These are phyloP conservation scores for Pythium diclinum DNA, from an alignment of 352 stramenopile genomes.

Conservation along the genomic window DNA sequence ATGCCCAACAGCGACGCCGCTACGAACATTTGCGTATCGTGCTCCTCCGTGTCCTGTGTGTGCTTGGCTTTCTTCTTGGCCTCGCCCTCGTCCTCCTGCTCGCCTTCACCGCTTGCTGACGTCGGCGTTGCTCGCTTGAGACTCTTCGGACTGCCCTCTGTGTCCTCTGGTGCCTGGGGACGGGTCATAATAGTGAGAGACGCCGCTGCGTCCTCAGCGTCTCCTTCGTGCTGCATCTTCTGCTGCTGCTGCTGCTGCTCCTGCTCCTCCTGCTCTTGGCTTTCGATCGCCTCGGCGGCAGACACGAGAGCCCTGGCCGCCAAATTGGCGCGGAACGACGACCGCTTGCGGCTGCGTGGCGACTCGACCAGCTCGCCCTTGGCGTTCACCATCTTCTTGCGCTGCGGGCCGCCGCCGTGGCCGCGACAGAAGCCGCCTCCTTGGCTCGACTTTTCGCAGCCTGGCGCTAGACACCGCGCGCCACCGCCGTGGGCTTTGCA, in stretches of 20 bases:
- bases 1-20: slow-evolving; percentile 27
- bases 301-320: slow-evolving; percentile 4
- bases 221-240: slow-evolving; percentile 13
- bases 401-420: slow-evolving; percentile 37
- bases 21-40: slow-evolving; percentile 24
- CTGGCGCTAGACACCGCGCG: slow-evolving; percentile 36
- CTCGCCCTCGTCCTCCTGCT: background rate
- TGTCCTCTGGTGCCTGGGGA: background rate
- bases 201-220: slow-evolving; percentile 7
- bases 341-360: slow-evolving; percentile 4
- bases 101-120: background rate
- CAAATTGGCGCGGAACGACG: slow-evolving; percentile 4
- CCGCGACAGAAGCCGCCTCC: slow-evolving; percentile 45
- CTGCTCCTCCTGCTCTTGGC: slow-evolving; percentile 7
- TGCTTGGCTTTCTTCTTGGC: slow-evolving; percentile 2
- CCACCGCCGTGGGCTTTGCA: slow-evolving; percentile 58
- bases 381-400: slow-evolving; percentile 12
- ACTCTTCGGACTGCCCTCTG: background rate
- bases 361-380: slow-evolving; percentile 13
- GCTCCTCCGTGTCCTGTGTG: slow-evolving; percentile 4
- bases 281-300: slow-evolving; percentile 10
- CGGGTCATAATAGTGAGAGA: slow-evolving; percentile 23
- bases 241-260: slow-evolving; percentile 3
- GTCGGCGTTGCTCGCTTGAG: slow-evolving; percentile 2
- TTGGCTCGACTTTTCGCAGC: slow-evolving; percentile 44